phyloP scores from a whole-genome alignment of 2,329 filamentous ascomycete species.

The Colletotrichum graminicola region DNA sequence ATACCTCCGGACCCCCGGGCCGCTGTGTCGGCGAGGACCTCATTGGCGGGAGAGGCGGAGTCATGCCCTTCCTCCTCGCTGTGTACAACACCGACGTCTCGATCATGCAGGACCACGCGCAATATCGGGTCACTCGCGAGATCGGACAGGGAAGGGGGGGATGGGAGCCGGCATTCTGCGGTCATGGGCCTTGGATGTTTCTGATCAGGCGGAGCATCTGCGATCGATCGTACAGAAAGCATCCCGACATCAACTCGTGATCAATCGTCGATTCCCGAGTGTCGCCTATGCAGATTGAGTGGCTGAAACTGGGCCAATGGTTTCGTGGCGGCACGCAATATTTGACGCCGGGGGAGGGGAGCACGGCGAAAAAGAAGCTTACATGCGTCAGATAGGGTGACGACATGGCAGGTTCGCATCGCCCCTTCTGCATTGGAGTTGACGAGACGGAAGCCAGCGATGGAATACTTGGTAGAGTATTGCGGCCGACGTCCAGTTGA shows the following conservation, averaged over 20 bases:
- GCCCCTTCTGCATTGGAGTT: too few relatives aligned
- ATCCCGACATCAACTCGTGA: not conserved
- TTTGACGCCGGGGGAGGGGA: not conserved
- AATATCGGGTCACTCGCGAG: not conserved
- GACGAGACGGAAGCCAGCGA: not conserved
- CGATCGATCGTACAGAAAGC: slow-evolving; percentile 36
- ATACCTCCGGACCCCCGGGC: not conserved
- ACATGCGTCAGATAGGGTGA: not conserved
- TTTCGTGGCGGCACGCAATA: not conserved
- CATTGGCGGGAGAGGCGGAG: slow-evolving; percentile 16
- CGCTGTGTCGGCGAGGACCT: slow-evolving; percentile 1
- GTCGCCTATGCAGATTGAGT: slow-evolving; percentile 36
- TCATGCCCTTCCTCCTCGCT: not conserved
- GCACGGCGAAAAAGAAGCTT: not conserved
- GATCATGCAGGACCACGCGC: not conserved
- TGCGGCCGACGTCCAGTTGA: too few relatives aligned
- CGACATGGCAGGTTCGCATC: not conserved
- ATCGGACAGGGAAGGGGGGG: not conserved
- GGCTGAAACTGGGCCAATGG: slow-evolving; percentile 29
- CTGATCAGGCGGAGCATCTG: slow-evolving; percentile 30
- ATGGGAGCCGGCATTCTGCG: not conserved
- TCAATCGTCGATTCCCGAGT: slow-evolving; percentile 19
- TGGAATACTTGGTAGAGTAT: not conserved
- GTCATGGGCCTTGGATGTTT: slow-evolving; percentile 12
- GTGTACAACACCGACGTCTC: not conserved